These are phyloP conservation scores for Bonia amplexicaulis DNA, from an alignment of 176 grass and related monocot genomes.

Conservation along the genomic window DNA sequence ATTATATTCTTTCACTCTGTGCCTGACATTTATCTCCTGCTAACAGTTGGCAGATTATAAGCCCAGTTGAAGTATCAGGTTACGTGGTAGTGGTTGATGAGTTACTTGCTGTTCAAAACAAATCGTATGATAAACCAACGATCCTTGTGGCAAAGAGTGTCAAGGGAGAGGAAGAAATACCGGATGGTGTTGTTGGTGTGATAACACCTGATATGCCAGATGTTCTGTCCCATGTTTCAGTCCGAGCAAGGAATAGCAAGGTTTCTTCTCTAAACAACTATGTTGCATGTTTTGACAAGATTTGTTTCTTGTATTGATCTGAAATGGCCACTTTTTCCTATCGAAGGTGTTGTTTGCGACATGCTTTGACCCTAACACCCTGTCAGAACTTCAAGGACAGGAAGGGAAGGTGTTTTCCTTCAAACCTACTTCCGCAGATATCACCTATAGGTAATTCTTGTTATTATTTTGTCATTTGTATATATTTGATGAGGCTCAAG, in stretches of 20 bases:
- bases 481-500: slow-evolving; percentile 4
- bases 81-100: slow-evolving; percentile 75
- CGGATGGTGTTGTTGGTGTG: slow-evolving; percentile 80
- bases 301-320: slow-evolving; percentile 16
- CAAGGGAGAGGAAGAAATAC: slow-evolving; percentile 98
- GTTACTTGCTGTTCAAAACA: slow-evolving; percentile 76
- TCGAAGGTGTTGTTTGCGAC: slow-evolving; percentile 89
- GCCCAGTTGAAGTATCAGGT: slow-evolving; percentile 88
- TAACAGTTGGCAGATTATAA: slow-evolving; percentile 97
- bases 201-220: slow-evolving; percentile 99
- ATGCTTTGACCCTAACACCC: slow-evolving; percentile 64
- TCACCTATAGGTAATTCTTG: slow-evolving; percentile 62
- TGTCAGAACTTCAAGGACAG: slow-evolving; percentile 68
- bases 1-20: slow-evolving; percentile 28
- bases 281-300: not conserved
- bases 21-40: slow-evolving; percentile 17
- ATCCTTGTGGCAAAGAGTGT: slow-evolving; percentile 90
- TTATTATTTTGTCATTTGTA: not conserved
- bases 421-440: slow-evolving; percentile 81
- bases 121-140: slow-evolving; percentile 75
- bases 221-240: slow-evolving; percentile 97
- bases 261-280: slow-evolving; percentile 41
- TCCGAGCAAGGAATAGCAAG: slow-evolving; percentile 98
- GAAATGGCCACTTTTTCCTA: not conserved
- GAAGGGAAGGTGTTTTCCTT: slow-evolving; percentile 67